Percentiles rank a stretch among this genome's conserved stretches.
Evolutionary conservation across 2,329 filamentous ascomycete genomes (phyloP).

Genomic region (Botryotinia globosa): DNA sequence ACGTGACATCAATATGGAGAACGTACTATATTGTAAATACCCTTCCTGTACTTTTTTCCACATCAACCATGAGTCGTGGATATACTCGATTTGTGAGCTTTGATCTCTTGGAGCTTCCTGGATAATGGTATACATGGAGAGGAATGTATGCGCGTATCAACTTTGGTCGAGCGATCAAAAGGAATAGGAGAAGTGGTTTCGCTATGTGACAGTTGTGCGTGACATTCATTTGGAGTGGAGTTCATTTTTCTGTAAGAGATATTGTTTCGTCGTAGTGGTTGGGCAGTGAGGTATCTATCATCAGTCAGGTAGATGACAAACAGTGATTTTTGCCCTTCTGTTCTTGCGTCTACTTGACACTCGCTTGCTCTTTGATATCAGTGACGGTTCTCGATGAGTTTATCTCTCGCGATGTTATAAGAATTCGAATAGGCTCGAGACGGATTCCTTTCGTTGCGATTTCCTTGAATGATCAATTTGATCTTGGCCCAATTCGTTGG

Average conservation of each 20-base stretch:
- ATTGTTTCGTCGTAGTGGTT: not conserved
- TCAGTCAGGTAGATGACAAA: not conserved
- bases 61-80: accelerated
- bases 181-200: not conserved
- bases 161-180: not conserved
- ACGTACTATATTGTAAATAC: not conserved
- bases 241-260: not conserved
- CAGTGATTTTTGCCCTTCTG: too few relatives aligned
- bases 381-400: not conserved
- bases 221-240: not conserved
- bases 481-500: not conserved
- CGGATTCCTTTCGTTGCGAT: accelerated
- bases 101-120: not conserved
- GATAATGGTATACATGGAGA: accelerated
- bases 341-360: too few relatives aligned
- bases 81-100: not conserved
- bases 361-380: not conserved
- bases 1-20: not conserved
- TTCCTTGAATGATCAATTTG: not conserved
- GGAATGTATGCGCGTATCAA: not conserved
- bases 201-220: not conserved
- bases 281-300: accelerated
- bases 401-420: not conserved
- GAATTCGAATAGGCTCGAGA: not conserved
- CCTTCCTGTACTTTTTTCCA: not conserved